Evolutionary conservation across 345 rosid species (phyloP), one percentile per base, ranked within the genome.

Genomic region (Psidium guajava): DNA sequence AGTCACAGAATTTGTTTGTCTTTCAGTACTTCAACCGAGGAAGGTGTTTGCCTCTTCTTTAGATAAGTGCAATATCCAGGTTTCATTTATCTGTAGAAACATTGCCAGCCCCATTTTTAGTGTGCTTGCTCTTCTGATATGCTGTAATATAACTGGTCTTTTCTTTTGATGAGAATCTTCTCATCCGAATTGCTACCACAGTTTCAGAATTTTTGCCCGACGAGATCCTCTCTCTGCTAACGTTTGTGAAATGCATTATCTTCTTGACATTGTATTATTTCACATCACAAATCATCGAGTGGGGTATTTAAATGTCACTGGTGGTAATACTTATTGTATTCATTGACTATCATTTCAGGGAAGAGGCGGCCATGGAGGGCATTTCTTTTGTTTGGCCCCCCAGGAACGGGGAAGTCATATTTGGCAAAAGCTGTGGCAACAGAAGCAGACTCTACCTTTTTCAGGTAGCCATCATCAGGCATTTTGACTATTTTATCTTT

Each of bases 401-500:
- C 99, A 42, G 99, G 99, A 85, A 95, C 99, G 2, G 99, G 99
- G 74, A 96, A 96, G 89, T 96, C 99, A 12, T 96, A 96, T 85
- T 88, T 96, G 87, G 99, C 98, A 24, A 96, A 96, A 90, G 99
- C 99, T 87, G 99, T 95, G 90, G 99, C 98, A 58, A 94, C 99
- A 61, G 98, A 96, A 91, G 98, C 98, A 56, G 99, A 96, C 84
- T 96, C 98, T 22, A 95, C 98, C 16, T 95, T 96, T 88, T 96
- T 94, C 89, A 96, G 99, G 98, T 82, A 51, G 44, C 77, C 44
- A 69, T 69, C 77, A 69, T 69, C 44, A 32, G 77, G 44, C 47
- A 16, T 32, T 32, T 69, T 18, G 20, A 32, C 3, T 16, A 18
- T 32, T 69, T 69, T 32, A 32, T 44, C 77, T 69, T 64, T 61